A percentile compares a stretch with the other conserved stretches of the same genome.
Conservation (phyloP, 2,329 filamentous ascomycete species). For the Neofusicoccum cordaticola region DNA sequence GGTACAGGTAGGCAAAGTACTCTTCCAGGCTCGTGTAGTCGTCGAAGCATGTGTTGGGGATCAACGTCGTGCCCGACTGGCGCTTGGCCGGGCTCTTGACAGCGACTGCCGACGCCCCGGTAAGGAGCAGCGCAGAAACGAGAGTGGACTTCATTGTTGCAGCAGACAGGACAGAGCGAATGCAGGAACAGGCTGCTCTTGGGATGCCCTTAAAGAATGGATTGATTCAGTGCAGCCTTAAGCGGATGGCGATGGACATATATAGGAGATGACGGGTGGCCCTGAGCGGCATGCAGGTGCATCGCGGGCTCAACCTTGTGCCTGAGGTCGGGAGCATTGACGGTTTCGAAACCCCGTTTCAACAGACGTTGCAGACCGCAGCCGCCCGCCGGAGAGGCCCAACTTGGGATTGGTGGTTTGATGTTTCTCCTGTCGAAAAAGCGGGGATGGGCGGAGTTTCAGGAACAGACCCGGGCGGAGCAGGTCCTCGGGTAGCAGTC, state of each 20-base stretch:
- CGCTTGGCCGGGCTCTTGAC: constrained; percentile 9
- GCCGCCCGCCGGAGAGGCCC: background rate
- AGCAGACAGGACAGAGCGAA: background rate
- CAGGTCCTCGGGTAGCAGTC: background rate
- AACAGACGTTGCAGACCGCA: background rate
- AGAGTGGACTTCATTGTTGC: background rate
- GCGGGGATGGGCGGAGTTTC: background rate
- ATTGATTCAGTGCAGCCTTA: background rate
- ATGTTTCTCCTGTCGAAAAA: constrained; percentile 13
- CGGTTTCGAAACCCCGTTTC: constrained; percentile 4
- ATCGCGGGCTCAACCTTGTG: background rate
- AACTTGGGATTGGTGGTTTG: constrained; percentile 6
- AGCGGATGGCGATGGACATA: background rate
- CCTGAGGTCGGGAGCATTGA: background rate
- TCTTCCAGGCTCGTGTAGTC: constrained; percentile 31
- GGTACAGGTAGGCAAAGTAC: constrained; percentile 55
- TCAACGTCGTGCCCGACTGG: constrained; percentile 24
- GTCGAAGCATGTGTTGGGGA: constrained; percentile 31
- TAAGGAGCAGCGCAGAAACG: background rate
- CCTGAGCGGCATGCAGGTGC: background rate
- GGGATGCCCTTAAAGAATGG: background rate
- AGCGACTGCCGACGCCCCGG: background rate
- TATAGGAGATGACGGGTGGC: constrained; percentile 5
- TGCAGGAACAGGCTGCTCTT: too few species aligned
- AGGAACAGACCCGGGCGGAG: background rate